Base-by-base conservation (phyloP, 2,329 filamentous ascomycete genomes). In the Myotisia sp. region DNA sequence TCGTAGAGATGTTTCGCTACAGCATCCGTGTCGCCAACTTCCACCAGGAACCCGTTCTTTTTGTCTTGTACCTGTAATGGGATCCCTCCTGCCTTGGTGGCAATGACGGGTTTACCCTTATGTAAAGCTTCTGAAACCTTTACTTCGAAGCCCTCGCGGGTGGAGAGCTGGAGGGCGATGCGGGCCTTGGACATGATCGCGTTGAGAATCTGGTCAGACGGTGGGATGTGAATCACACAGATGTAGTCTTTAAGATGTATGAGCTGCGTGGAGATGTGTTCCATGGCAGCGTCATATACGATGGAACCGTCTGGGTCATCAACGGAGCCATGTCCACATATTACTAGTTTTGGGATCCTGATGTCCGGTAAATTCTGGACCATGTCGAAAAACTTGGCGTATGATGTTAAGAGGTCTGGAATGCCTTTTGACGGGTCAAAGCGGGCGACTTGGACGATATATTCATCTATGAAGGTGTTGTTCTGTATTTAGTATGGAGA, bases 351-450 rank as follows among this genome's bases (percentile, higher is more conserved):
- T 3, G 58, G 82, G 0, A 79, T 79, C 2, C 67, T 61, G 13
- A 72, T 60, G 2, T 66, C 54, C 2, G 65, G 45, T 0, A 52
- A 49, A 21, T 61, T 59, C 8, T 65, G 55, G 37, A 76, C 65
- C 33, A 76, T 69, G 5, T 66, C 63, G 36, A 70, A 71, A 51
- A 87, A 79, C 47, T 79, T 73, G 50, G 75, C 77, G 42, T 86
- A 90, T 1, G 78, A 70, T 41, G 79, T 73, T 37, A 90, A 69
- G 5, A 85, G 78, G 33, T 81, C 78, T 0, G 77, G 73, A 26
- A 87, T 84, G 6, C 82, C 82, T 58, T 87, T 90, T 29, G 80
- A 74, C 0, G 82, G 82, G 44, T 90, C 82, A 51, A 90, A 90
- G 13, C 82, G 76, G 1, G 82, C 79, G 17, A 87, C 72, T 51